These are phyloP conservation scores for Handroanthus guayacan DNA, from an alignment of 257 asterid genomes.

Conservation along the genomic window DNA sequence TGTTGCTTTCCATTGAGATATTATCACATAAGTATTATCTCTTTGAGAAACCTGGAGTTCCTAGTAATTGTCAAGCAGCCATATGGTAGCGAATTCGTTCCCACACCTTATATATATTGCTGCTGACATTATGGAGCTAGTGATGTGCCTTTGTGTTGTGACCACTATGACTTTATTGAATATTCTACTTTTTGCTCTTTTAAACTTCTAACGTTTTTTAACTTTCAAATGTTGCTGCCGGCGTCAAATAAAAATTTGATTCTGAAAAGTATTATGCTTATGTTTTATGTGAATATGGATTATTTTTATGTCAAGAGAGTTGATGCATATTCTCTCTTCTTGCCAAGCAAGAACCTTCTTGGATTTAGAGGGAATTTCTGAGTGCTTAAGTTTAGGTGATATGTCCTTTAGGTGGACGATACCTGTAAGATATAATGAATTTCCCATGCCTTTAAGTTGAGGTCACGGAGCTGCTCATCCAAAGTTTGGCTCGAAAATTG, in stretches of 20 bases:
- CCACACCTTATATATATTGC: slow-evolving; percentile 42
- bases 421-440: too few species aligned
- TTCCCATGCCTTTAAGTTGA: neutral
- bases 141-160: neutral
- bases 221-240: slow-evolving; percentile 4
- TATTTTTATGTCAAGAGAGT: neutral
- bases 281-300: neutral
- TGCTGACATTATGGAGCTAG: slow-evolving; percentile 35
- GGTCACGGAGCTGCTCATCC: slow-evolving; percentile 13
- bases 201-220: neutral
- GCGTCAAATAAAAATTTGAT: neutral
- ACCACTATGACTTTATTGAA: slow-evolving; percentile 30
- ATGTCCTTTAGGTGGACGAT: neutral
- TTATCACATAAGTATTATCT: slow-evolving; percentile 17
- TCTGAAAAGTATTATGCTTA: neutral
- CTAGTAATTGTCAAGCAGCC: slow-evolving; percentile 2
- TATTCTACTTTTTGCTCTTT: neutral
- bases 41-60: neutral
- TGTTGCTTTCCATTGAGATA: slow-evolving; percentile 17
- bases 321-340: neutral
- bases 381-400: neutral
- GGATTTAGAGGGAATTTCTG: neutral
- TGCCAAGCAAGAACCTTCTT: neutral
- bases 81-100: slow-evolving; percentile 39
- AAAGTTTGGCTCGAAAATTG: neutral